A percentile compares a stretch with the other conserved stretches of the same genome.
Evolutionary conservation across 257 asterid species (phyloP).

Genomic region (Solanum paucissectum): DNA sequence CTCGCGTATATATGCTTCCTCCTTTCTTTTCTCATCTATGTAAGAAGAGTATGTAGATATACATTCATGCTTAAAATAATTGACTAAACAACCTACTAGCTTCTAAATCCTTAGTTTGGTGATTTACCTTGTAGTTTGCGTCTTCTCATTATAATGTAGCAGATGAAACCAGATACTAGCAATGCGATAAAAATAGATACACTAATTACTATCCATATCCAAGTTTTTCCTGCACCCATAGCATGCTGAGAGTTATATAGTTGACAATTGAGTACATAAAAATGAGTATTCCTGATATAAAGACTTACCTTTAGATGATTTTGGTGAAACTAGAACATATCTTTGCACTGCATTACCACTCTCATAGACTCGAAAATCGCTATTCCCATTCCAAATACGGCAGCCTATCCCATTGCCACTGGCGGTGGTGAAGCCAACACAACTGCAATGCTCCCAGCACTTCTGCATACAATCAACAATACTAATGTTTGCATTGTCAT

Average conservation of each 20-base stretch:
- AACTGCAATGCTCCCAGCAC: background rate
- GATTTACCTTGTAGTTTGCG: slow-evolving; percentile 3
- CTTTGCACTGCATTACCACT: background rate
- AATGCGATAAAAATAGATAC: background rate
- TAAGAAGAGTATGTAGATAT: background rate
- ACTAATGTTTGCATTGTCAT: background rate
- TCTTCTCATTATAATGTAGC: background rate
- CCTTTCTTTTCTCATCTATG: slow-evolving; percentile 16
- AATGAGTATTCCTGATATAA: background rate
- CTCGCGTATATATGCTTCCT: slow-evolving; percentile 5
- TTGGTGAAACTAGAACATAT: background rate
- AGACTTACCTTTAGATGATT: background rate
- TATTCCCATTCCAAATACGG: background rate
- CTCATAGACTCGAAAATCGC: background rate
- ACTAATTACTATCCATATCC: slow-evolving; percentile 10
- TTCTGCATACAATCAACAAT: background rate
- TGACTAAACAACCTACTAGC: background rate
- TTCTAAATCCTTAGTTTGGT: background rate
- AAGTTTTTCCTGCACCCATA: background rate
- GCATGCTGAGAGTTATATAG: background rate
- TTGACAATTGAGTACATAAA: background rate
- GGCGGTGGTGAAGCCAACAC: background rate
- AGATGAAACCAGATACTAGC: background rate
- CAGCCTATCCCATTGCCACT: background rate
- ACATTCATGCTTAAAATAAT: background rate